Evolutionary conservation across 1,139 yeast genomes (phyloP), one percentile per base, ranked within the genome.

Genomic region (Yamadazyma mexicana): DNA sequence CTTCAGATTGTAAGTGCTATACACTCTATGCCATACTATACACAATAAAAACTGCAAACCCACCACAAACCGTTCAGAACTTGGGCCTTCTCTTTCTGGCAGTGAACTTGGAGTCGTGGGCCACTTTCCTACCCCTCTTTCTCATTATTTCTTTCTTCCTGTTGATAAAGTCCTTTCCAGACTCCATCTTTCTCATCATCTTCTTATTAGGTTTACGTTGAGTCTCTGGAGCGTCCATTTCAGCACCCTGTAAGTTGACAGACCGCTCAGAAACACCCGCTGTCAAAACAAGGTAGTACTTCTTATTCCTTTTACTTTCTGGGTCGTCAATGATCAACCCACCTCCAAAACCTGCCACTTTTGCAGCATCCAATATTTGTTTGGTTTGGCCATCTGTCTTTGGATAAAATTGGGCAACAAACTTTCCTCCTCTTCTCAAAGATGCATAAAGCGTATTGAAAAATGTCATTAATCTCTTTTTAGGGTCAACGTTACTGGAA

Each of bases 331-430:
- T 77, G 14, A 94, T 87, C 48, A 92, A 71, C 47, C 99, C 99
- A 54, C 98, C 98, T 39, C 89, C 94, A 61, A 92, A 92, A 2
- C 99, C 99, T 0, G 98, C 87, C 5, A 87, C 83, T 60, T 89
- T 91, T 4, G 98, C 98, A 15, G 96, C 88, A 26, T 75, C 74
- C 44, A 87, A 68, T 31, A 92, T 88, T 36, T 79, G 75, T 42
- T 87, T 86, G 7, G 84, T 81, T 62, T 92, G 98, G 31, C 73
- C 75, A 50, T 92, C 96, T 59, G 88, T 86, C 61, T 83, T 81
- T 9, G 99, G 99, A 62, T 92, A 92, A 60, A 92, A 92, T 63
- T 92, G 99, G 27, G 96, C 96, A 16, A 87, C 96, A 50, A 91
- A 95, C 61, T 92, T 92, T 4, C 98, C 99, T 30, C 98, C 98